A percentile compares a stretch with the other conserved stretches of the same genome.
phyloP scores from a whole-genome alignment of 2,329 filamentous ascomycete genomes.

The Dichotomopilus funicola region DNA sequence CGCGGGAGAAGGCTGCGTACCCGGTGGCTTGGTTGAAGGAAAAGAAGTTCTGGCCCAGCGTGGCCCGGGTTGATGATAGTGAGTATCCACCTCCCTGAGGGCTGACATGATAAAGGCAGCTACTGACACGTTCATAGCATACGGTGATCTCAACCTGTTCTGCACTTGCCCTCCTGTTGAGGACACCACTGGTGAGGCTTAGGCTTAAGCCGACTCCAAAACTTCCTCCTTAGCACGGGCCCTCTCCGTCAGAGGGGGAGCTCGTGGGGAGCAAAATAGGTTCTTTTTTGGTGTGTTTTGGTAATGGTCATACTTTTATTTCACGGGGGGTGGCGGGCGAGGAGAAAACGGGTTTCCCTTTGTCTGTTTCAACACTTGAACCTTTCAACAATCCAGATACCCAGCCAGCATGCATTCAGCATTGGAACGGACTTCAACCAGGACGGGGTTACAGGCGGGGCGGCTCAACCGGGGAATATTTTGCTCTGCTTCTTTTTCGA shows the following conservation, averaged over 20 bases:
- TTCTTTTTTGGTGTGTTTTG: neutral
- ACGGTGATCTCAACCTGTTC: constrained; percentile 87
- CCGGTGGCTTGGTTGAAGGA: constrained; percentile 74
- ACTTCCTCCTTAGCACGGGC: neutral
- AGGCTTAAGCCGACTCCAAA: constrained; percentile 3
- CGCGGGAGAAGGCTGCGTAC: constrained; percentile 77
- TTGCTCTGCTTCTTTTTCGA: too few species aligned
- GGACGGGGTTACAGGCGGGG: neutral
- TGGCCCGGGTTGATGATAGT: constrained; percentile 84
- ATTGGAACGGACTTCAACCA: constrained; percentile 4
- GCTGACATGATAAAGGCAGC: neutral
- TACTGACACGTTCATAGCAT: constrained; percentile 49
- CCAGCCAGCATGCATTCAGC: constrained; percentile 2
- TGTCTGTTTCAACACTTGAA: constrained; percentile 8
- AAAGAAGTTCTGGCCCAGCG: constrained; percentile 97
- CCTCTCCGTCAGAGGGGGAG: too few species aligned
- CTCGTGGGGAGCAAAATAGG: neutral
- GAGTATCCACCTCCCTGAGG: constrained; percentile 34
- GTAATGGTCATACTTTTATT: too few species aligned
- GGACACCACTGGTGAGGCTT: constrained; percentile 39
- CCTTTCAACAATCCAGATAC: constrained; percentile 7
- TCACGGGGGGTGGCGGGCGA: neutral
- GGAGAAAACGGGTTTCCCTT: neutral
- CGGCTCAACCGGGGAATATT: neutral
- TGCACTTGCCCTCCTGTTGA: constrained; percentile 88